Base-by-base conservation (phyloP, 2,329 filamentous ascomycete species). In the Conoideocrella luteorostrata region DNA sequence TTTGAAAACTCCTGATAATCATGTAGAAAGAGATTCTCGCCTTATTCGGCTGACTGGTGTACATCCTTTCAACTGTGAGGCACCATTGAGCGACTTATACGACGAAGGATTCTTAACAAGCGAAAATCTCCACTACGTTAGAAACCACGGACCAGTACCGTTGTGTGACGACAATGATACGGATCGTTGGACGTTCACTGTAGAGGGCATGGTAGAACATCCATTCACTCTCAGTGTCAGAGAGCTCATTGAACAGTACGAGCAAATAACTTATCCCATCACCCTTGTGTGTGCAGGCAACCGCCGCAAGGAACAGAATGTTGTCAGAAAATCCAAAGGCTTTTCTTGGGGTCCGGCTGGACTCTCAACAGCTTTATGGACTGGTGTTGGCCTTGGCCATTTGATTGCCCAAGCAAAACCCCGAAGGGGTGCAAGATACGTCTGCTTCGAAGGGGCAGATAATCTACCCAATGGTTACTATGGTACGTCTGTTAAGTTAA, bases 271-370 rank as follows among this genome's bases (percentile, higher is more conserved):
- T 3, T 86, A 86, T 46, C 90, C 90, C 0, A 75, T 96, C 47
- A 95, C 90, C 0, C 75, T 96, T 2, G 89, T 95, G 18, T 96
- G 90, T 61, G 90, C 90, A 4, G 90, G 90, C 1, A 96, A 96
- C 62, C 76, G 90, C 47, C 78, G 90, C 24, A 95, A 95, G 66
- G 90, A 96, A 64, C 90, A 95, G 59, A 96, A 96, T 53, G 74
- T 88, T 41, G 86, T 95, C 3, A 77, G 88, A 13, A 95, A 95
- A 62, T 88, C 86, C 1, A 94, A 95, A 56, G 90, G 90, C 0
- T 96, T 96, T 66, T 95, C 88, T 2, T 96, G 90, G 90, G 90
- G 90, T 28, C 74, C 90, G 1, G 89, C 87, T 4, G 90, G 89
- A 20, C 62, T 96, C 5, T 94, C 88, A 0, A 96, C 88, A 0